These are phyloP conservation scores for Linderniella brevidens DNA, from an alignment of 257 asterid genomes.

Conservation along the genomic window DNA sequence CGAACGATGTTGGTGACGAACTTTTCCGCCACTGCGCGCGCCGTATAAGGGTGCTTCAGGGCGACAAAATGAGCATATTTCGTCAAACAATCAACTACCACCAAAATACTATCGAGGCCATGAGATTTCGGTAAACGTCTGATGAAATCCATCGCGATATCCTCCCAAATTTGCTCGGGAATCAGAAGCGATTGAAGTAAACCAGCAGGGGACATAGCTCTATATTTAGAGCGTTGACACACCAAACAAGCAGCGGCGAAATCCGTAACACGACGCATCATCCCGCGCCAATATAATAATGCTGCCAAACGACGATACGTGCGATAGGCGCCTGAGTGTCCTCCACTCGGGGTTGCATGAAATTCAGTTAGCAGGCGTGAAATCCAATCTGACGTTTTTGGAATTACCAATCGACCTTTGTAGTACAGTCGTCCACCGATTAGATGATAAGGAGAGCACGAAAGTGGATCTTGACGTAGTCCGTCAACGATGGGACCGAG, in stretches of 20 bases:
- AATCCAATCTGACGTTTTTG: no score
- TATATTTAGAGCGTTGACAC: not conserved
- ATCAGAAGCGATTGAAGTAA: not conserved
- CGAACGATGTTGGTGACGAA: not conserved
- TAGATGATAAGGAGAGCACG: no score
- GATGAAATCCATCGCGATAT: not conserved
- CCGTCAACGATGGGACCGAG: no score
- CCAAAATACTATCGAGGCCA: not conserved
- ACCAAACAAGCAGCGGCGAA: constrained; percentile 1
- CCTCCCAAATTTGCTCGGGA: not conserved
- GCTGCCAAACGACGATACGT: not conserved
- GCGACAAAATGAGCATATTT: not conserved
- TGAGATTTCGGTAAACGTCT: not conserved
- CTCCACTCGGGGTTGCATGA: no score
- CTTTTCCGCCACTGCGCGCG: not conserved
- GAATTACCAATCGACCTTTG: no score
- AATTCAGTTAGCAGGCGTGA: no score
- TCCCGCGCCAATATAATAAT: not conserved
- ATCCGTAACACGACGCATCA: not conserved
- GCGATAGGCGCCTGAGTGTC: not conserved
- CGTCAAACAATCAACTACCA: not conserved
- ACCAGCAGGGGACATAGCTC: not conserved
- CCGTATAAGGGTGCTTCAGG: not conserved
- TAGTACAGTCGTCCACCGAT: no score
- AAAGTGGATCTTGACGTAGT: no score